These are phyloP conservation scores for Fraxinus anomala DNA, from an alignment of 257 asterid species.

Conservation along the genomic window DNA sequence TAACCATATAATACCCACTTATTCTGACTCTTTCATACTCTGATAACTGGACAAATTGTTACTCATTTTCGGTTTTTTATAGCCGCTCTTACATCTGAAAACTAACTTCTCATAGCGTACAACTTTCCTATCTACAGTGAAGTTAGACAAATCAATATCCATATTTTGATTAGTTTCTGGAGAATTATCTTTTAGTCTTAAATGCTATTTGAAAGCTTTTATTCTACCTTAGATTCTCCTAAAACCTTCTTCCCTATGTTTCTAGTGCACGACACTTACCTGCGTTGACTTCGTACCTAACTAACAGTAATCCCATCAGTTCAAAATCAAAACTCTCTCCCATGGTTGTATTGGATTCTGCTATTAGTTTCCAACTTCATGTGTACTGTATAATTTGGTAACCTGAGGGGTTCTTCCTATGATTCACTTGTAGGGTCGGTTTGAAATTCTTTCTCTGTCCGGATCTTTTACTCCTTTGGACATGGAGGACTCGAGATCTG, in stretches of 20 bases:
- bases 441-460: slow-evolving; percentile 62
- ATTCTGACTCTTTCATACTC: background rate
- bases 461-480: slow-evolving; percentile 84
- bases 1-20: background rate
- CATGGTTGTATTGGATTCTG: background rate
- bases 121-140: background rate
- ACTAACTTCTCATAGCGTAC: background rate
- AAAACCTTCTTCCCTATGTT: background rate
- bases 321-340: background rate
- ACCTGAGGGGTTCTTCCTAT: background rate
- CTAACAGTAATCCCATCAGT: background rate
- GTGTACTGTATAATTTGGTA: background rate
- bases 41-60: background rate
- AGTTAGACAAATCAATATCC: no score
- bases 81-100: background rate
- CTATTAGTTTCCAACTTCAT: background rate
- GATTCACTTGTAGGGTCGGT: slow-evolving; percentile 51
- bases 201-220: background rate
- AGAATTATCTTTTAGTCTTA: background rate
- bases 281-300: no score
- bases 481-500: slow-evolving; percentile 57
- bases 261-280: background rate
- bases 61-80: no score
- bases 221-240: background rate
- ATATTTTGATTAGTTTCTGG: no score